These are phyloP conservation scores for Fusarium duplospermum DNA, from an alignment of 2,329 filamentous ascomycete genomes.

Conservation along the genomic window DNA sequence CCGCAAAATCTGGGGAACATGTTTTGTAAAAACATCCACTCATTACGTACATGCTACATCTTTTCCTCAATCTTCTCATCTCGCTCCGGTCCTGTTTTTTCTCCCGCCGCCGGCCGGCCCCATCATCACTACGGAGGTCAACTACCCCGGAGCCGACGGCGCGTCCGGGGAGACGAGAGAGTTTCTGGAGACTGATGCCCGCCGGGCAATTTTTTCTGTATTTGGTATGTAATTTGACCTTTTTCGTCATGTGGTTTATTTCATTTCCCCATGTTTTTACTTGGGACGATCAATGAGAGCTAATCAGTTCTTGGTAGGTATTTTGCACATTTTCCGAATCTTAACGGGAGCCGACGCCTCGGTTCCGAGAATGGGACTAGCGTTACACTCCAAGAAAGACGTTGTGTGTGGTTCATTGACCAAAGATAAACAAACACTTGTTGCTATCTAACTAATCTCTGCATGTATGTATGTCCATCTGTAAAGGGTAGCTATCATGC, in stretches of 20 bases:
- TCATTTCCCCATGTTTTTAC: not conserved
- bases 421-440: not conserved
- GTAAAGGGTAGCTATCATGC: conserved; percentile 3
- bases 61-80: not conserved
- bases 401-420: conserved; percentile 4
- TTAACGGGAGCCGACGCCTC: conserved; percentile 17
- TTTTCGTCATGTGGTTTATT: not conserved
- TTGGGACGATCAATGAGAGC: not conserved
- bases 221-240: not conserved
- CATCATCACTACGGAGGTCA: conserved; percentile 10
- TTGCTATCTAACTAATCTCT: not conserved
- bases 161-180: not conserved
- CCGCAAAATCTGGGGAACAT: not conserved
- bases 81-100: not conserved
- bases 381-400: not conserved
- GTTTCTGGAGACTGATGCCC: not conserved
- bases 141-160: conserved; percentile 24
- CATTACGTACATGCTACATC: not conserved
- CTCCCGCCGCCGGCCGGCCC: conserved; percentile 9
- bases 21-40: not conserved
- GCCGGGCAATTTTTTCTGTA: not conserved
- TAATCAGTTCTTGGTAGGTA: conserved; percentile 22
- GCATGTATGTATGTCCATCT: not conserved
- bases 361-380: conserved; percentile 18
- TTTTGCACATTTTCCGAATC: conserved; percentile 6